Percentiles rank a stretch among this genome's conserved stretches.
These are phyloP conservation scores for Chionographis japonica DNA, from an alignment of 106 monocot genomes.

Conservation along the genomic window DNA sequence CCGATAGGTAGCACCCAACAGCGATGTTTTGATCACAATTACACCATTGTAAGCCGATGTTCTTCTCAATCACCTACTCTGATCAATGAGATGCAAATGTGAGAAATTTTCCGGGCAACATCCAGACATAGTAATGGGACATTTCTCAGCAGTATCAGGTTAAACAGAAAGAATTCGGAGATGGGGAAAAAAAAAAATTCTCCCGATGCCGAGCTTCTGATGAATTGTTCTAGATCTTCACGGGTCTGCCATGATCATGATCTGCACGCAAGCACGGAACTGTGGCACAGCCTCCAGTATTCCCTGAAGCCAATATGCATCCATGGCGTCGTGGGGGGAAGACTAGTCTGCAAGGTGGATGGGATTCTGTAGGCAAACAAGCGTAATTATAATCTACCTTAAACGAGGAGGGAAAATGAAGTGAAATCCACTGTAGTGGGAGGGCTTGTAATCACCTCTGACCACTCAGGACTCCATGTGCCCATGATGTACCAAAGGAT, in stretches of 20 bases:
- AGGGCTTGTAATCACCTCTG: constrained; percentile 37
- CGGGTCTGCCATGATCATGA: neutral
- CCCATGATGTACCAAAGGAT: constrained; percentile 24
- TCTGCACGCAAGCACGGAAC: constrained; percentile 25
- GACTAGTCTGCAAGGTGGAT: constrained; percentile 15
- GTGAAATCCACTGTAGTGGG: neutral
- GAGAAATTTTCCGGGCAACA: too few species aligned
- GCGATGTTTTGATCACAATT: too few species aligned
- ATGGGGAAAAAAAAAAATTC: too few species aligned
- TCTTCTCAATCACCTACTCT: too few species aligned
- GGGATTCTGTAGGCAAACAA: constrained; percentile 23
- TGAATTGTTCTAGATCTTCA: neutral
- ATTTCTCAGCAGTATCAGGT: too few species aligned
- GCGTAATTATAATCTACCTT: neutral
- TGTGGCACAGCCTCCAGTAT: constrained; percentile 51
- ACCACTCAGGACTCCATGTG: constrained; percentile 54
- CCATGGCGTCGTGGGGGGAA: constrained; percentile 45
- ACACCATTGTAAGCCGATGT: too few species aligned
- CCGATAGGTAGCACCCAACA: too few species aligned
- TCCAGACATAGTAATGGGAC: too few species aligned
- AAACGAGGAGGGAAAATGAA: neutral
- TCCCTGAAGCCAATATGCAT: constrained; percentile 35
- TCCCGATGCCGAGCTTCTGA: neutral
- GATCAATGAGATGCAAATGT: too few species aligned
- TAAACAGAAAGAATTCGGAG: too few species aligned